These are phyloP conservation scores for Tolypocladium amazonense DNA, from an alignment of 2,329 filamentous ascomycete genomes.

Conservation along the genomic window DNA sequence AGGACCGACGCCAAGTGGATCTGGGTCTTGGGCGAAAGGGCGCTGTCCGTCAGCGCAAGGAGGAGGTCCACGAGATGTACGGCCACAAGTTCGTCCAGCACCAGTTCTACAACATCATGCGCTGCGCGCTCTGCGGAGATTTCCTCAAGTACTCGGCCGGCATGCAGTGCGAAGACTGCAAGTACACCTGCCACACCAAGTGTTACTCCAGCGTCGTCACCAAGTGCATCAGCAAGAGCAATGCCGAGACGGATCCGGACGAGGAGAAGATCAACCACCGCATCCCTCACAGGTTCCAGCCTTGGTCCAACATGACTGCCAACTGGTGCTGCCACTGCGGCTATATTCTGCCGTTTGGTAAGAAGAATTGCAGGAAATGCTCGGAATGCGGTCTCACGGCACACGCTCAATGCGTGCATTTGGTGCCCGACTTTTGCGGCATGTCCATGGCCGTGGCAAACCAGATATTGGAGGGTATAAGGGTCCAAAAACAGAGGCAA, in stretches of 20 bases:
- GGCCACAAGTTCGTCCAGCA: constrained; percentile 98
- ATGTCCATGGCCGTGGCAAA: constrained; percentile 99
- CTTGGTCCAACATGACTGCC: constrained; percentile 94
- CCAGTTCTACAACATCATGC: constrained; percentile 99
- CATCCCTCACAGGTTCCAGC: constrained; percentile 92
- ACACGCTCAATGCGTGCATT: constrained; percentile 82
- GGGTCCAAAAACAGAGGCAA: constrained; percentile 62
- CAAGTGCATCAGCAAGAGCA: constrained; percentile 99
- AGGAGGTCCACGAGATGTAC: constrained; percentile 97
- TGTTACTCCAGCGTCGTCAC: constrained; percentile 95
- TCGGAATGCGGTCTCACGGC: constrained; percentile 87
- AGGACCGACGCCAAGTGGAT: constrained; percentile 73
- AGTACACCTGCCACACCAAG: constrained; percentile 97
- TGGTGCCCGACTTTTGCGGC: constrained; percentile 96
- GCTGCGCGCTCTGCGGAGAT: constrained; percentile 92
- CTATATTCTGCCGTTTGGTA: constrained; percentile 87
- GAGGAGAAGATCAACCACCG: constrained; percentile 99
- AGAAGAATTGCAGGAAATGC: constrained; percentile 91
- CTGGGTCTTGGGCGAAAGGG: constrained; percentile 89
- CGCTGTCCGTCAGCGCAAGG: constrained; percentile 93
- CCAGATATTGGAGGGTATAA: constrained; percentile 79
- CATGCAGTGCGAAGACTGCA: constrained; percentile 99
- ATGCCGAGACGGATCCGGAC: constrained; percentile 94
- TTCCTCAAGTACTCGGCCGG: constrained; percentile 98
- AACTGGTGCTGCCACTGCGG: constrained; percentile 99